Evolutionary conservation across 441 rosid genomes (phyloP).

Genomic region (Croton laevigatus): DNA sequence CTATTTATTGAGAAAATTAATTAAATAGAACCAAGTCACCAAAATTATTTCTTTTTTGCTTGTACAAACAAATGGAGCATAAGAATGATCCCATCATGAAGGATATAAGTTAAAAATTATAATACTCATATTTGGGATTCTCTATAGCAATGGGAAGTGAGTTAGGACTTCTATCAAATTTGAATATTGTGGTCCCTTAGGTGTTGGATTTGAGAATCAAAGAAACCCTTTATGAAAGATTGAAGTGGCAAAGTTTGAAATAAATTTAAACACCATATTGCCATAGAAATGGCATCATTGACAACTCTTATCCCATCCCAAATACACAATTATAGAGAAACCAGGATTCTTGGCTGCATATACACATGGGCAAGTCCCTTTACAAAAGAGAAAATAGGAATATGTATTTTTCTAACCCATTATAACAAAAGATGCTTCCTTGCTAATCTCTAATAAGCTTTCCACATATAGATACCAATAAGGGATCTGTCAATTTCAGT

Average conservation of each 20-base stretch:
- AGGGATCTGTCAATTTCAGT: constrained; percentile 7
- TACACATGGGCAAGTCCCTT: constrained; percentile 30
- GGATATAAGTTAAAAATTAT: too few species aligned
- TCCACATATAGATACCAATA: constrained; percentile 21
- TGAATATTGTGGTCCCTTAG: constrained; percentile 29
- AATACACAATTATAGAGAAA: constrained; percentile 40
- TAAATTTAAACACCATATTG: constrained; percentile 8
- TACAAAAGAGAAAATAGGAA: constrained; percentile 7
- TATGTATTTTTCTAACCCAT: constrained; percentile 21
- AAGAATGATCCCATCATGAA: too few species aligned
- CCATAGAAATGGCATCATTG: constrained; percentile 37
- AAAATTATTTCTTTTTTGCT: too few species aligned
- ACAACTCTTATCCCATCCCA: constrained; percentile 24
- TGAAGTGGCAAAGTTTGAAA: constrained; percentile 23
- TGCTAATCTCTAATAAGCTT: constrained; percentile 21
- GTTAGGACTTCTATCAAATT: background rate
- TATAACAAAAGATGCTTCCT: constrained; percentile 38
- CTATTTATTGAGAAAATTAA: too few species aligned
- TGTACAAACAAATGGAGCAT: too few species aligned
- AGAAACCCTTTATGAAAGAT: constrained; percentile 14
- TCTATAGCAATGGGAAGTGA: background rate
- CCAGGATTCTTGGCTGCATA: constrained; percentile 45
- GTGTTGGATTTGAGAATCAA: constrained; percentile 28
- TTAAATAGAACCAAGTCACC: too few species aligned
- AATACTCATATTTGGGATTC: too few species aligned